Conservation (phyloP, 2,329 filamentous ascomycete species). For the Helotiales sp. region DNA sequence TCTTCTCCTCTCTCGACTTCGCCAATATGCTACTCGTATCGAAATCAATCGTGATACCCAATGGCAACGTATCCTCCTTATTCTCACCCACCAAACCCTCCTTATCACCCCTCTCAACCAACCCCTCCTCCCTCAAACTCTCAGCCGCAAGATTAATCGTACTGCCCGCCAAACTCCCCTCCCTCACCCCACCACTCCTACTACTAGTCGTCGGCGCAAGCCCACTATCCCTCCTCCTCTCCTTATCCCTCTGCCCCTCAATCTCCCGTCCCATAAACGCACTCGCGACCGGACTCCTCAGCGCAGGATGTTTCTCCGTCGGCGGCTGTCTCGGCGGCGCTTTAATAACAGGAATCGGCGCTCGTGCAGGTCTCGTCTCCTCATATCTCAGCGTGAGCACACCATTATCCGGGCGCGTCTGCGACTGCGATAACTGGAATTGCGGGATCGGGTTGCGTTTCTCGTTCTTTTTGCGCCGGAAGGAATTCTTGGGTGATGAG, state of each 20-base stretch:
- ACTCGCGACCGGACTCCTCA: conserved; percentile 19
- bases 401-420: conserved; percentile 20
- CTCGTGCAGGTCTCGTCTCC: conserved; percentile 56
- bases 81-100: conserved; percentile 5
- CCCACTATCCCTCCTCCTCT: conserved; percentile 56
- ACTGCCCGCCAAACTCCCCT: conserved; percentile 38
- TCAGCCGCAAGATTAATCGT: conserved; percentile 43
- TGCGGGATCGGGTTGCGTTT: background rate
- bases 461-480: conserved; percentile 10
- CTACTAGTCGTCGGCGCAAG: conserved; percentile 49
- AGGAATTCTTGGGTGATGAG: background rate
- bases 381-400: conserved; percentile 61
- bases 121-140: conserved; percentile 43
- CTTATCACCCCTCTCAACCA: conserved; percentile 42
- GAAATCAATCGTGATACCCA: conserved; percentile 29
- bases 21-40: conserved; percentile 8
- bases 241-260: conserved; percentile 59
- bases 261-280: conserved; percentile 38
- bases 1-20: background rate
- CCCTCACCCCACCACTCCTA: conserved; percentile 42
- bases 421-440: conserved; percentile 1
- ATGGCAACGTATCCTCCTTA: conserved; percentile 22
- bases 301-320: conserved; percentile 31
- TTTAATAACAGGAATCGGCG: conserved; percentile 49
- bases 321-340: conserved; percentile 31